Percentiles rank a stretch among this genome's conserved stretches.
Evolutionary conservation across 139 green algal species (phyloP).

Genomic region (Bryopsis sp.): DNA sequence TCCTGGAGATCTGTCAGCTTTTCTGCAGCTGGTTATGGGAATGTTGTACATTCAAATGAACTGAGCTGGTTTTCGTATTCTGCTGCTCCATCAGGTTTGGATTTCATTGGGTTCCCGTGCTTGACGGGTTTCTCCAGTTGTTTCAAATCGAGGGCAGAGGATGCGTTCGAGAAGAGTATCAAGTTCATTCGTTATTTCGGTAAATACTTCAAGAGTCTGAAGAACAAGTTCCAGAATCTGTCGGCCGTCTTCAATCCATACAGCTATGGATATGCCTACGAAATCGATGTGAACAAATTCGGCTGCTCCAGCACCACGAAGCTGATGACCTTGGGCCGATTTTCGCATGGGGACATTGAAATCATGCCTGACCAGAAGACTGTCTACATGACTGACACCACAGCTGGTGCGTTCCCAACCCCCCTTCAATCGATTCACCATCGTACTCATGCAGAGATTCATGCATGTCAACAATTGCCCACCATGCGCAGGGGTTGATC

Average conservation of each 20-base stretch:
- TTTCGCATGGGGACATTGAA: conserved; percentile 20
- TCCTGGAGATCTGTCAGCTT: too few relatives aligned
- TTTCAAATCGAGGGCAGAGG: conserved; percentile 15
- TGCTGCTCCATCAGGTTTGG: neutral
- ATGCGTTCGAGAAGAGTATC: conserved; percentile 11
- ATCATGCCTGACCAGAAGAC: conserved; percentile 28
- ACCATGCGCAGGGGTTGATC: too few relatives aligned
- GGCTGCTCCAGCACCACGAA: conserved; percentile 19
- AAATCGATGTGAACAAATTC: conserved; percentile 21
- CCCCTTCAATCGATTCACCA: too few relatives aligned
- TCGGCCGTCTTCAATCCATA: conserved; percentile 21
- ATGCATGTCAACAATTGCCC: too few relatives aligned
- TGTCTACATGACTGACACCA: conserved; percentile 27
- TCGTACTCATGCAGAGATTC: too few relatives aligned
- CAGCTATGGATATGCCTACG: conserved; percentile 29
- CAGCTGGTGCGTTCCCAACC: too few relatives aligned
- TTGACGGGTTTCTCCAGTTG: conserved; percentile 19
- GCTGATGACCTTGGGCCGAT: conserved; percentile 30
- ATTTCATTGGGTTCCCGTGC: conserved; percentile 16
- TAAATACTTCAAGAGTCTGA: conserved; percentile 18
- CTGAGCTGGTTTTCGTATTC: too few relatives aligned
- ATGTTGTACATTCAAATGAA: too few relatives aligned
- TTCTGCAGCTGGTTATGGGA: too few relatives aligned
- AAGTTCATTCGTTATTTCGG: conserved; percentile 15
- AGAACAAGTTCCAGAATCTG: conserved; percentile 18